Base-by-base conservation (phyloP, 306 rosid genomes). In the Abrus precatorius region DNA sequence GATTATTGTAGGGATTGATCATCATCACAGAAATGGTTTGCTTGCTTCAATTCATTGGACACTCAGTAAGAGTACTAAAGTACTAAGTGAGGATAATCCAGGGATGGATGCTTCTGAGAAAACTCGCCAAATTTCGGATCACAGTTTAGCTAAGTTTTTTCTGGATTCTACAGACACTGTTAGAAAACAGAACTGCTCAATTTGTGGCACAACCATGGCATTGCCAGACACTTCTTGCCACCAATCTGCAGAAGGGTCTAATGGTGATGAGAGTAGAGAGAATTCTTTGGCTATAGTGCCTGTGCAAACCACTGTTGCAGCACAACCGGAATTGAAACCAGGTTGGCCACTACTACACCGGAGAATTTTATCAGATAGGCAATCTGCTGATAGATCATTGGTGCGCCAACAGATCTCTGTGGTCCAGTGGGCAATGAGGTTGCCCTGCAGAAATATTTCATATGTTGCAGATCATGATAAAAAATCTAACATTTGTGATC, bases 341-440 rank as follows among this genome's bases (percentile, higher is more conserved):
- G 99, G 99, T 74, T 96, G 99, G 99, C 99, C 99, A 10, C 86
- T 96, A 56, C 98, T 93, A 48, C 92, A 86, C 47, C 80, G 82
- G 14, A 74, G 87, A 6, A 68, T 75, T 69, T 52, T 77, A 77
- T 67, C 89, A 1, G 89, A 78, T 2, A 75, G 34, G 28, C 85
- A 34, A 65, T 72, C 71, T 81, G 73, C 76, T 0, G 84, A 76
- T 7, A 70, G 79, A 78, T 73, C 87, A 11, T 29, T 50, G 86
- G 71, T 64, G 38, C 72, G 36, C 49, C 49, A 56, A 83, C 80
- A 83, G 83, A 86, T 88, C 85, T 90, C 99, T 6, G 97, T 91
- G 68, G 99, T 93, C 72, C 96, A 93, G 87, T 95, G 99, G 99
- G 97, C 99, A 83, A 88, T 95, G 98, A 90, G 85, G 82, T 79